These are phyloP conservation scores for Plenodomus biglobosus DNA, from an alignment of 2,329 filamentous ascomycete genomes.

Conservation along the genomic window DNA sequence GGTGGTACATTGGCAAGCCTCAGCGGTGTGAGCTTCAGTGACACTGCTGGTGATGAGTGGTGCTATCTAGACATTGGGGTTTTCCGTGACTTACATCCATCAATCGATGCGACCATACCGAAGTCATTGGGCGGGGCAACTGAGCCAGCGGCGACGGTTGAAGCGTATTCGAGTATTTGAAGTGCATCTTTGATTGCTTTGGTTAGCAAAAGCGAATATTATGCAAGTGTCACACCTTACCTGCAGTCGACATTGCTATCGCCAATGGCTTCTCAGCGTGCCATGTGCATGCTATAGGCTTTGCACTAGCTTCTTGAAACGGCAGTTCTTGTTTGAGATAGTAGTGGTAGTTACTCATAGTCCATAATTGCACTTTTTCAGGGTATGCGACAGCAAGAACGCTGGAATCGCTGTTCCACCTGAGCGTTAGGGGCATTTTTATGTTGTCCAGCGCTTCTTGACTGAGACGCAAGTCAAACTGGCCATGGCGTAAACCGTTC, in stretches of 20 bases:
- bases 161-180: conserved; percentile 64
- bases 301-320: conserved; percentile 24
- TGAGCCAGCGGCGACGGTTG: conserved; percentile 68
- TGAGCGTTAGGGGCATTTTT: conserved; percentile 64
- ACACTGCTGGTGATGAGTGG: background rate
- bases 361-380: conserved; percentile 87
- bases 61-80: conserved; percentile 17
- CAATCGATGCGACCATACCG: conserved; percentile 79
- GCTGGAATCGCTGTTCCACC: conserved; percentile 91
- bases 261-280: conserved; percentile 81
- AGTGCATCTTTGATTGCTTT: conserved; percentile 48
- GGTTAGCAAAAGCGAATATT: background rate
- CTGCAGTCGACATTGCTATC: conserved; percentile 56
- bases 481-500: conserved; percentile 94
- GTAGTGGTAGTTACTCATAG: conserved; percentile 96
- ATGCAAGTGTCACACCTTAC: conserved; percentile 13
- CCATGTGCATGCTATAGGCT: conserved; percentile 57
- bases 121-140: conserved; percentile 71
- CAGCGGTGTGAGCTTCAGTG: conserved; percentile 80
- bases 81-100: conserved; percentile 61
- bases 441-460: conserved; percentile 59
- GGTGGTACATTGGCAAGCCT: conserved; percentile 83
- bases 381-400: conserved; percentile 79
- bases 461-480: conserved; percentile 77
- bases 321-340: conserved; percentile 89